Evolutionary conservation across 192 early-diverging fungal species (phyloP), one percentile per base, ranked within the genome.

Genomic region (Entomortierella parvispora): DNA sequence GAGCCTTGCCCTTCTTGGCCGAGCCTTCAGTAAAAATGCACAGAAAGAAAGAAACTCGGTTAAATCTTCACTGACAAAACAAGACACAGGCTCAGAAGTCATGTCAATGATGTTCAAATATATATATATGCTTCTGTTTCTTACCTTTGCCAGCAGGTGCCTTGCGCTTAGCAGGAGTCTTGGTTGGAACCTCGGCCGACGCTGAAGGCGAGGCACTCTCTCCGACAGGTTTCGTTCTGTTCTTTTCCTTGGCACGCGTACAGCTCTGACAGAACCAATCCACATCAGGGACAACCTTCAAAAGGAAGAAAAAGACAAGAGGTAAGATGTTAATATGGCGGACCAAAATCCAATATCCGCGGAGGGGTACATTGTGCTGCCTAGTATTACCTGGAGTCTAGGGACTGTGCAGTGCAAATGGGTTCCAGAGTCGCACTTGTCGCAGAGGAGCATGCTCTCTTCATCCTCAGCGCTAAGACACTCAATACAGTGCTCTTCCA

Each of bases 201-300:
- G 59, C 23, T 18, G 37, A 15, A 42, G 64, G 48, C 9, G 29
- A 49, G 18, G 10, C 48, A 49, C 32, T 22, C 1, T 63, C 61
- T 12, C 55, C 64, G 33, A 43, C 14, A 2, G 37, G 37, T 26
- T 77, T 77, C 8, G 72, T 77, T 22, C 31, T 68, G 46, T 62
- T 77, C 48, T 42, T 67, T 32, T 77, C 74, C 54, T 44, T 68
- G 52, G 65, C 60, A 17, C 32, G 60, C 17, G 61, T 68, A 45
- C 83, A 84, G 8, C 54, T 44, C 66, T 84, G 80, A 48, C 85
- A 83, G 67, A 87, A 88, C 84, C 84, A 91, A 50, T 88, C 85
- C 20, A 69, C 67, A 68, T 85, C 84, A 23, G 84, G 84, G 6
- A 85, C 79, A 23, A 52, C 78, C 68, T 72, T 42, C 17, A 53